Evolutionary conservation across 495 filamentous ascomycete species (phyloP), one percentile per base, ranked within the genome.

Genomic region (Neurospora sp.): DNA sequence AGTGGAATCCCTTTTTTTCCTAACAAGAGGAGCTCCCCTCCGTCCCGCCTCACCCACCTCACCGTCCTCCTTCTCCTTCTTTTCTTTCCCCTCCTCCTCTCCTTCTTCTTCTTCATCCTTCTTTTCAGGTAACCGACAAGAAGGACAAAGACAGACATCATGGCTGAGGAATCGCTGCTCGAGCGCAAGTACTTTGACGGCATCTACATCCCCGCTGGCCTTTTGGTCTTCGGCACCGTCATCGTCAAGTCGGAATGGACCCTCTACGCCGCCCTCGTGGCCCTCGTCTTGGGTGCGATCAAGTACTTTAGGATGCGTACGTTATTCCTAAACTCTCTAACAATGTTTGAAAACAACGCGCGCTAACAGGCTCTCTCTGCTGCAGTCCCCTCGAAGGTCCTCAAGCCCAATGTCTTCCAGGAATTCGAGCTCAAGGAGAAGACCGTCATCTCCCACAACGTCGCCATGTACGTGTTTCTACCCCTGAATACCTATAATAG

Each of bases 381-480:
- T 71, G 27, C 74, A 94, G 94, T 88, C 74, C 85, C 89, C 45
- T 87, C 90, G 77, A 94, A 93, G 83, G 90, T 94, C 74, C 88
- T 99, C 79, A 96, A 94, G 83, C 93, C 93, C 10, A 89, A 90
- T 76, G 86, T 86, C 48, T 98, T 94, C 87, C 95, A 97, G 81
- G 85, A 96, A 40, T 98, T 97, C 81, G 88, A 90, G 75, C 88
- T 98, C 71, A 91, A 91, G 81, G 92, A 97, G 81, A 97, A 95
- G 87, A 98, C 89, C 41, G 87, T 93, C 72, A 90, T 97, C 82
- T 97, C 95, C 27, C 95, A 97, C 88, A 98, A 98, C 87, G 95
- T 97, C 71, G 93, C 94, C 80, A 97, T 99, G 89, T 92, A 82
- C 70, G 87, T 73, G 16, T 9, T 44, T 69, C 72, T 35, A 12